phyloP scores from a whole-genome alignment of 805 yeast genomes.

The Diddensiella caesifluorescens region DNA sequence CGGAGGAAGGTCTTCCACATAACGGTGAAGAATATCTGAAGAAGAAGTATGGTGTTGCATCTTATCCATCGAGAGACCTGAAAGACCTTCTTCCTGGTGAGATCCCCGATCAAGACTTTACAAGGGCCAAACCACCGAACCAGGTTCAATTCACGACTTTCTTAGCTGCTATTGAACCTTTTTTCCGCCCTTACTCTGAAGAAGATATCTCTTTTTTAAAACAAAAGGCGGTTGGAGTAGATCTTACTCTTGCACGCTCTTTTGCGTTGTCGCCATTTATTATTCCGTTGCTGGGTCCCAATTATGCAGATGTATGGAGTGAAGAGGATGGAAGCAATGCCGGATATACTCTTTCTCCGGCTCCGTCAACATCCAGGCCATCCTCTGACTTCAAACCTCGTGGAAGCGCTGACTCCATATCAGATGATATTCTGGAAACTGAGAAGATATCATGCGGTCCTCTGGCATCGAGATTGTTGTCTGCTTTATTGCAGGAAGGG shows the following conservation, averaged over 20 bases:
- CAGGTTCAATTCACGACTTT: slow-evolving; percentile 91
- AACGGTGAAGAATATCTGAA: slow-evolving; percentile 72
- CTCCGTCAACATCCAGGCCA: slow-evolving; percentile 21
- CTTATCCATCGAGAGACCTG: slow-evolving; percentile 79
- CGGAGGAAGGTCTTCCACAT: slow-evolving; percentile 48
- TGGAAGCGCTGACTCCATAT: slow-evolving; percentile 52
- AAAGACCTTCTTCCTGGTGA: slow-evolving; percentile 76
- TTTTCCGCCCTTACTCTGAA: slow-evolving; percentile 66
- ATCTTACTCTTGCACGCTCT: slow-evolving; percentile 28
- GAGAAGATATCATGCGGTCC: slow-evolving; percentile 89
- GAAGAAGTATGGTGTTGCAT: slow-evolving; percentile 77
- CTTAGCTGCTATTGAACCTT: slow-evolving; percentile 78
- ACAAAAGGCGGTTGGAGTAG: slow-evolving; percentile 46
- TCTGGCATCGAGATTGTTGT: slow-evolving; percentile 69
- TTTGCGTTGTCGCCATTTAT: slow-evolving; percentile 51
- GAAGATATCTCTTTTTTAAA: slow-evolving; percentile 76
- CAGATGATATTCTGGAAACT: slow-evolving; percentile 60
- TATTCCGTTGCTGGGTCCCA: slow-evolving; percentile 80
- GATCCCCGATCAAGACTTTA: slow-evolving; percentile 81
- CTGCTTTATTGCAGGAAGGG: slow-evolving; percentile 57
- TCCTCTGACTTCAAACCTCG: slow-evolving; percentile 40
- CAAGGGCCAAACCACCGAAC: slow-evolving; percentile 75
- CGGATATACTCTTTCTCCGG: slow-evolving; percentile 39
- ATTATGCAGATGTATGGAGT: slow-evolving; percentile 80
- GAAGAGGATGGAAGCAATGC: slow-evolving; percentile 65